Base-by-base conservation (phyloP, 2,329 filamentous ascomycete genomes). In the Metarhizium brunneum region DNA sequence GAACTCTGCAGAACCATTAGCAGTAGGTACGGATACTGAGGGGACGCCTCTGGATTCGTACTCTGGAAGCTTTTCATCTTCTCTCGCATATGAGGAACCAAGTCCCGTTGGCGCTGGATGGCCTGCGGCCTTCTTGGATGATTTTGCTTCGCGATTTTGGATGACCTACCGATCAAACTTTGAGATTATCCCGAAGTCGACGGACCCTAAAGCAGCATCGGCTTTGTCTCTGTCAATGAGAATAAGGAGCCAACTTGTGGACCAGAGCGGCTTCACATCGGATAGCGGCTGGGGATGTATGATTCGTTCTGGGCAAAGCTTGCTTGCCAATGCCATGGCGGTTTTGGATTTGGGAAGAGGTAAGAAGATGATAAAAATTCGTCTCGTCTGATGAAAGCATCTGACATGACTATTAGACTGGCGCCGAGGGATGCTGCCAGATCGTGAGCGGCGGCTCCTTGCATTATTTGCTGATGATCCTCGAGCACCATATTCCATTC, bases 271-370 rank as follows among this genome's bases (percentile, higher is more conserved):
- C 4, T 99, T 97, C 71, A 88, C 90, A 11, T 92, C 90, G 2
- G 94, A 99, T 69, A 92, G 90, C 10, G 94, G 94, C 53, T 99
- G 95, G 91, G 94, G 94, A 0, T 99, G 94, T 67, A 99, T 99
- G 94, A 97, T 99, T 63, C 80, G 94, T 57, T 96, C 92, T 6
- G 94, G 94, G 3, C 94, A 99, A 74, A 92, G 90, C 65, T 78
- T 99, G 30, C 76, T 99, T 47, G 92, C 92, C 48, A 99, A 97
- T 70, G 81, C 92, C 1, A 77, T 97, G 63, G 73, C 83, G 18
- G 79, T 88, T 55, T 74, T 92, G 50, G 77, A 81, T 43, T 74
- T 96, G 25, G 92, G 94, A 20, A 84, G 94, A 80, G 87, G 89
- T 91, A 77, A 60, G 72, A 18, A 30, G 11, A 6, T 29, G n/a